Percentiles rank a stretch among this genome's conserved stretches.
Conservation (phyloP, 495 filamentous ascomycete species). For the Tetracladium marchalianum region DNA sequence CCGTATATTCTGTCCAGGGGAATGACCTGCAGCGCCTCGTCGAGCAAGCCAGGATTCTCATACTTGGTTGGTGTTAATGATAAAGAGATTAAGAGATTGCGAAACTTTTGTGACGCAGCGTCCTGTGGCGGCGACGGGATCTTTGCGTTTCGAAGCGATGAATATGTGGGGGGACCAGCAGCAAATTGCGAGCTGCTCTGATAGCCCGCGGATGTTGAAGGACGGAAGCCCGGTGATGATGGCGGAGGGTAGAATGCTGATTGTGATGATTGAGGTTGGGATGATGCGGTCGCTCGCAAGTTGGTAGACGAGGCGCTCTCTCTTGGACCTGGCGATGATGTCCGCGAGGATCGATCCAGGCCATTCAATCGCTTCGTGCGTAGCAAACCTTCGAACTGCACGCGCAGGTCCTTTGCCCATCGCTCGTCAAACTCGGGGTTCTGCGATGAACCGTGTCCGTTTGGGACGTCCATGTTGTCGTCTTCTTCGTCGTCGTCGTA, state of each 20-base stretch:
- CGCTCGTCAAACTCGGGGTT: constrained; percentile 35
- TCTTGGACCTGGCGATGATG: constrained; percentile 42
- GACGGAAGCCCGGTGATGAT: constrained; percentile 22
- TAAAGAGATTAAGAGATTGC: constrained; percentile 69
- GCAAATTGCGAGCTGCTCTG: constrained; percentile 2
- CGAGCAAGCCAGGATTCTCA: constrained; percentile 91
- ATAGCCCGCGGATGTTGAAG: constrained; percentile 30
- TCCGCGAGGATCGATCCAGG: constrained; percentile 48
- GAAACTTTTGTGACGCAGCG: constrained; percentile 65
- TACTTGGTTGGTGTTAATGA: constrained; percentile 83
- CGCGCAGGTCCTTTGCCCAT: constrained; percentile 40
- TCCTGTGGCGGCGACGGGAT: constrained; percentile 71
- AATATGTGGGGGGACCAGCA: constrained; percentile 49
- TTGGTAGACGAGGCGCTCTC: constrained; percentile 35
- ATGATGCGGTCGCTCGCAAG: constrained; percentile 22
- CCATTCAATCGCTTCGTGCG: constrained; percentile 70
- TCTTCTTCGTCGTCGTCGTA: constrained; percentile 3
- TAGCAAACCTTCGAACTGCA: constrained; percentile 69
- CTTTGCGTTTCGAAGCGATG: constrained; percentile 63
- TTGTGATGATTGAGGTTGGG: constrained; percentile 1
- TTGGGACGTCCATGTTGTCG: constrained; percentile 14
- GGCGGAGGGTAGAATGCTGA: constrained; percentile 19
- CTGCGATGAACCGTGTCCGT: constrained; percentile 14
- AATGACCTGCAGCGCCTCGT: constrained; percentile 79
- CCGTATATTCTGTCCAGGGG: constrained; percentile 88